A percentile compares a stretch with the other conserved stretches of the same genome.
phyloP scores from a whole-genome alignment of 1,284 basidiomycete species.

The Amylostereum areolatum region DNA sequence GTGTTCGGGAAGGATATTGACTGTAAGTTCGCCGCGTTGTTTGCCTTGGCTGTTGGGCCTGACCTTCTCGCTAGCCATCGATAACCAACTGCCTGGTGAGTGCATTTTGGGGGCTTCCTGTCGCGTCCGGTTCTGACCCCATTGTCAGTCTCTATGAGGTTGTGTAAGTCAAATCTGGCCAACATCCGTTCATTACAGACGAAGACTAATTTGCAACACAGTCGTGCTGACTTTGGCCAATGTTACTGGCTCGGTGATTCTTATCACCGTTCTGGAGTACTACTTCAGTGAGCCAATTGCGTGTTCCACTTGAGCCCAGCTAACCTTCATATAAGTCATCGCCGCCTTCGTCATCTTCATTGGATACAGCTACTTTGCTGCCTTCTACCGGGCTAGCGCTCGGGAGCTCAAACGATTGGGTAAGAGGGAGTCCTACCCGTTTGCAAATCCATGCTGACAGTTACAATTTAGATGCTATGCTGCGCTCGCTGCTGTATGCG shows the following conservation, averaged over 20 bases:
- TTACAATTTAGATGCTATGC: slow-evolving; percentile 42
- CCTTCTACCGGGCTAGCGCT: slow-evolving; percentile 85
- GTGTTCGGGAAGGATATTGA: slow-evolving; percentile 83
- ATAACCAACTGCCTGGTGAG: slow-evolving; percentile 53
- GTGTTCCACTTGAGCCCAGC: slow-evolving; percentile 76
- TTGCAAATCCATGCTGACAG: slow-evolving; percentile 4
- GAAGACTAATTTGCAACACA: slow-evolving; percentile 14
- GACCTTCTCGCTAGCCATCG: slow-evolving; percentile 35
- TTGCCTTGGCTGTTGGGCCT: neutral
- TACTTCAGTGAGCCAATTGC: slow-evolving; percentile 64
- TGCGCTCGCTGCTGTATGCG: slow-evolving; percentile 69
- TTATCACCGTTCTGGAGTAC: slow-evolving; percentile 65
- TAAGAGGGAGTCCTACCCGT: slow-evolving; percentile 48
- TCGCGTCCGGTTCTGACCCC: no score
- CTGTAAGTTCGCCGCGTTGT: slow-evolving; percentile 24
- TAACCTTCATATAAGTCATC: slow-evolving; percentile 76
- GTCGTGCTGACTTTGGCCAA: slow-evolving; percentile 45
- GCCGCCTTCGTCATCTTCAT: slow-evolving; percentile 56
- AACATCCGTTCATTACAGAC: slow-evolving; percentile 6
- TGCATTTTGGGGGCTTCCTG: neutral
- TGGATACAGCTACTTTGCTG: slow-evolving; percentile 59
- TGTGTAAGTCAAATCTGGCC: neutral
- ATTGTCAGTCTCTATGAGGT: no score
- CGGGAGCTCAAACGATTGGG: slow-evolving; percentile 82
- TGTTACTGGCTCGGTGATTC: slow-evolving; percentile 53